Evolutionary conservation across 345 rosid genomes (phyloP).

Genomic region (Corchorus capsularis): DNA sequence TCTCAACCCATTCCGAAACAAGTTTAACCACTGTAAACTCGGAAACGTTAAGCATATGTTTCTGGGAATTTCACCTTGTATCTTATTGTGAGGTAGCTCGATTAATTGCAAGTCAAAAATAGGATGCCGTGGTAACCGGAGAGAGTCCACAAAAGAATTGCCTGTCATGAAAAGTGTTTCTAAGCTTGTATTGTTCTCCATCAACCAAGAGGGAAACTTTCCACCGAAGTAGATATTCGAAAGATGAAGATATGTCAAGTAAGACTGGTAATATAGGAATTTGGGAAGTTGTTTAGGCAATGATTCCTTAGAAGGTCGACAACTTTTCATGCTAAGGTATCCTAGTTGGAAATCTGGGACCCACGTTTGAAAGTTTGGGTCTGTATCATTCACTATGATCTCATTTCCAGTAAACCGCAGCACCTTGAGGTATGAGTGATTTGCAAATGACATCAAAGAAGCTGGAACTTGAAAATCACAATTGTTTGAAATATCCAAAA

Average conservation of each 20-base stretch:
- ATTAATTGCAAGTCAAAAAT: not conserved
- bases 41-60: slow-evolving; percentile 16
- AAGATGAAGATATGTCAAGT: slow-evolving; percentile 6
- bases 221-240: not conserved
- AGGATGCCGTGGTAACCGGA: slow-evolving; percentile 7
- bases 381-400: not conserved
- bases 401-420: not conserved
- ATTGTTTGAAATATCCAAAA: too few relatives aligned
- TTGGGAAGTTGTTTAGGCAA: slow-evolving; percentile 22
- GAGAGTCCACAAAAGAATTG: slow-evolving; percentile 5
- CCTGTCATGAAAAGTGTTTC: not conserved
- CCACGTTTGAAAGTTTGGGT: not conserved
- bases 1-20: slow-evolving; percentile 15
- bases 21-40: not conserved
- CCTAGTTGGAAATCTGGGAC: not conserved
- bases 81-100: slow-evolving; percentile 9
- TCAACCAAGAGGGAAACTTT: slow-evolving; percentile 27
- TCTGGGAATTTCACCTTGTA: slow-evolving; percentile 9
- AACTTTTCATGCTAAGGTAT: not conserved
- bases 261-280: slow-evolving; percentile 17
- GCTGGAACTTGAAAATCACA: not conserved
- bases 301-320: too few relatives aligned
- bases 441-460: slow-evolving; percentile 18
- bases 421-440: slow-evolving; percentile 21
- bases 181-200: slow-evolving; percentile 30